Conservation (phyloP, 2,329 filamentous ascomycete genomes). For the Catunica adiposa region DNA sequence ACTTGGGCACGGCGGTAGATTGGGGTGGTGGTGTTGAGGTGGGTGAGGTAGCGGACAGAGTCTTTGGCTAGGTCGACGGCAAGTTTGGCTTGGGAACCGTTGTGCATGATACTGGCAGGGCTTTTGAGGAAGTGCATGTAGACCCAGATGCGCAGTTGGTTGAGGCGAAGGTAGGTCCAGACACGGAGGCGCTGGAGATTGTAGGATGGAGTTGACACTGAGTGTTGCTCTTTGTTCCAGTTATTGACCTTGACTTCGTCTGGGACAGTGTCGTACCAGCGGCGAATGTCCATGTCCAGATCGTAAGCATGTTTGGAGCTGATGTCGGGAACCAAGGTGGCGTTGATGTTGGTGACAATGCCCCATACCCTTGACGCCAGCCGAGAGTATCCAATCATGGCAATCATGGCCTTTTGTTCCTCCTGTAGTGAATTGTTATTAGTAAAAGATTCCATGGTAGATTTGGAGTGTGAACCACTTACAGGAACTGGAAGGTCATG, state of each 20-base stretch:
- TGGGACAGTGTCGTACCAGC: slow-evolving; percentile 70
- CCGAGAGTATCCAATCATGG: slow-evolving; percentile 72
- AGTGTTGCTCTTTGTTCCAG: slow-evolving; percentile 38
- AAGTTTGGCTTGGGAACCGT: slow-evolving; percentile 55
- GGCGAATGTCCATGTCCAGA: slow-evolving; percentile 66
- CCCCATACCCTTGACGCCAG: slow-evolving; percentile 79
- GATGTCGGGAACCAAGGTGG: slow-evolving; percentile 42
- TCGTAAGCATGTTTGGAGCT: slow-evolving; percentile 61
- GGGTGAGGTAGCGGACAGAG: slow-evolving; percentile 53
- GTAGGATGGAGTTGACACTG: slow-evolving; percentile 41
- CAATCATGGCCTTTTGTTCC: slow-evolving; percentile 52
- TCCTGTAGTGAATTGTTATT: slow-evolving; percentile 24
- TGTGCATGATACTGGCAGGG: slow-evolving; percentile 63
- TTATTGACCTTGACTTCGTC: slow-evolving; percentile 41
- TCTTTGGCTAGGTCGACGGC: slow-evolving; percentile 62
- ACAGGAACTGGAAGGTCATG: slow-evolving; percentile 64
- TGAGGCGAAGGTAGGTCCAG: slow-evolving; percentile 70
- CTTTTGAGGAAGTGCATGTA: slow-evolving; percentile 79
- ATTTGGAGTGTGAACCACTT: slow-evolving; percentile 19
- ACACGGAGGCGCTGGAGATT: slow-evolving; percentile 60
- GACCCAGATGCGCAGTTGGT: slow-evolving; percentile 79
- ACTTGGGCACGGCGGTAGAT: slow-evolving; percentile 57
- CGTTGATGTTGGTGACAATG: slow-evolving; percentile 54
- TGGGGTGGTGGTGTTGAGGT: slow-evolving; percentile 54
- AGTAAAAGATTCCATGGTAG: slow-evolving; percentile 10